phyloP scores from a whole-genome alignment of 371 early-diverging fungal genomes.

The Mucor sp. region DNA sequence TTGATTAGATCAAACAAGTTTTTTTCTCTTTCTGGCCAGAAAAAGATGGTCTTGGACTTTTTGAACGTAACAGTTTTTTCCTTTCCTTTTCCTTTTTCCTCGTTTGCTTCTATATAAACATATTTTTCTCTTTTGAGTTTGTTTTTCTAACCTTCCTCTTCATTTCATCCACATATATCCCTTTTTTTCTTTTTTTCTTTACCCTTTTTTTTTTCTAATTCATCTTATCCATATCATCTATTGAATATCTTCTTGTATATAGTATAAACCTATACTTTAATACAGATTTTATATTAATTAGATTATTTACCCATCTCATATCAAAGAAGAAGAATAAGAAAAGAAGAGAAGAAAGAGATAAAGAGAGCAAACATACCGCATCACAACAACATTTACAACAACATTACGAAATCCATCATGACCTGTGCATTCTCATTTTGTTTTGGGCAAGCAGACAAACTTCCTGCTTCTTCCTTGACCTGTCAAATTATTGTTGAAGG shows the following conservation, averaged over 20 bases:
- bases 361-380: background rate
- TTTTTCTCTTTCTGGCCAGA: background rate
- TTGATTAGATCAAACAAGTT: background rate
- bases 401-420: constrained; percentile 11
- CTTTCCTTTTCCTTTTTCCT: constrained; percentile 7
- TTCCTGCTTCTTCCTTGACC: constrained; percentile 35
- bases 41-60: background rate
- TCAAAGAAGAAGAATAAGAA: constrained; percentile 1
- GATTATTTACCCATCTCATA: background rate
- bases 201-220: constrained; percentile 20
- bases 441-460: constrained; percentile 30
- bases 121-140: background rate
- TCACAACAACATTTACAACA: background rate
- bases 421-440: constrained; percentile 30
- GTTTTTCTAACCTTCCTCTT: constrained; percentile 19
- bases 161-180: constrained; percentile 15
- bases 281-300: background rate
- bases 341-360: background rate
- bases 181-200: constrained; percentile 15
- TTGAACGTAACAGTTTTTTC: constrained; percentile 9
- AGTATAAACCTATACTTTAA: constrained; percentile 3
- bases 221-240: constrained; percentile 1
- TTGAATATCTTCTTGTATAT: background rate
- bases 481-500: constrained; percentile 40
- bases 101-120: background rate